phyloP scores from a whole-genome alignment of 257 asterid species.

The Mentha longifolia region DNA sequence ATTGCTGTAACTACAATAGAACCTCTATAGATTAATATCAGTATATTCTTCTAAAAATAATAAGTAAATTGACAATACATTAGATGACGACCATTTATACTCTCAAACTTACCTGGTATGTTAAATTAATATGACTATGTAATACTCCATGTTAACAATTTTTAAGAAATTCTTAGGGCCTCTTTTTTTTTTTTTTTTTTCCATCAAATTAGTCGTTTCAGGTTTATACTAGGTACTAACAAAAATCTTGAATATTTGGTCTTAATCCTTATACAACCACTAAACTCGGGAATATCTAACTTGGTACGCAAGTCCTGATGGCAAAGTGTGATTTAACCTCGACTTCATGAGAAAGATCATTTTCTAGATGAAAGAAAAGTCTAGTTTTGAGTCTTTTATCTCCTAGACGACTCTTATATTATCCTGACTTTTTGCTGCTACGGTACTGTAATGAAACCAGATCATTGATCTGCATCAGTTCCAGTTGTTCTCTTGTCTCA shows the following conservation, averaged over 20 bases:
- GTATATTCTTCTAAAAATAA: not conserved
- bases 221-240: not conserved
- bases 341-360: no score
- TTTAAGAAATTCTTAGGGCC: not conserved
- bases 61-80: not conserved
- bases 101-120: not conserved
- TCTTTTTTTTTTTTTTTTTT: no score
- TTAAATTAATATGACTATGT: not conserved
- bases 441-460: not conserved
- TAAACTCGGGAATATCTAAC: no score
- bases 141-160: not conserved
- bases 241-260: no score
- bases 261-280: no score
- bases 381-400: not conserved
- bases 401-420: not conserved
- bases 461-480: not conserved
- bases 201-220: not conserved
- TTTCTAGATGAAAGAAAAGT: no score
- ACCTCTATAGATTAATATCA: slow-evolving; percentile 1
- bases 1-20: slow-evolving; percentile 2
- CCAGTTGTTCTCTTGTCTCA: not conserved
- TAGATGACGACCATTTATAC: not conserved
- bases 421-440: not conserved
- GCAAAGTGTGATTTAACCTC: no score
- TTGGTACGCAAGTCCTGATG: no score